These are phyloP conservation scores for Thermomyces lanuginosus DNA, from an alignment of 2,329 filamentous ascomycete genomes.

Conservation along the genomic window DNA sequence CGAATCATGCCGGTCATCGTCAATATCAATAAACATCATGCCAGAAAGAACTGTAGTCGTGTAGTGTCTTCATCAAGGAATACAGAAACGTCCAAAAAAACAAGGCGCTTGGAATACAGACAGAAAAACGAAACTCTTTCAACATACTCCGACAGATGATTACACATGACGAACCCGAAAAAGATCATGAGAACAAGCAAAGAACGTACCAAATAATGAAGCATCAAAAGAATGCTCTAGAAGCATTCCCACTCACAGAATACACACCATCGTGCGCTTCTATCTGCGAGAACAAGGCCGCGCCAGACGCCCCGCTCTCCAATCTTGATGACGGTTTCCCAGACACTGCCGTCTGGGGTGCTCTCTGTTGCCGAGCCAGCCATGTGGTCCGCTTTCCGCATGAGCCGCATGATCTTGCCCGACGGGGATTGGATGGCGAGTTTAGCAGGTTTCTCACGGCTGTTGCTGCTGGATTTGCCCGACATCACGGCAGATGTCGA, in stretches of 20 bases:
- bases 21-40: no score
- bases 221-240: no score
- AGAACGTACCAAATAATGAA: no score
- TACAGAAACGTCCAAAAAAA: no score
- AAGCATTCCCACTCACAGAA: slow-evolving; percentile 51
- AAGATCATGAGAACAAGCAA: no score
- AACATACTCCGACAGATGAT: no score
- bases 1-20: no score
- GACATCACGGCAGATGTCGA: slow-evolving; percentile 40
- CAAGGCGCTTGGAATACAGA: no score
- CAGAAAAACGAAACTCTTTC: no score
- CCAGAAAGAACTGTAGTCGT: no score
- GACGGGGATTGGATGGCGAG: slow-evolving; percentile 85
- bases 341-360: slow-evolving; percentile 37
- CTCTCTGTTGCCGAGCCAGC: slow-evolving; percentile 22
- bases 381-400: slow-evolving; percentile 32
- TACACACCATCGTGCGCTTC: slow-evolving; percentile 52
- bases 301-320: slow-evolving; percentile 47
- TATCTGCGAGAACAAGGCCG: slow-evolving; percentile 47
- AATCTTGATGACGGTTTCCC: slow-evolving; percentile 53
- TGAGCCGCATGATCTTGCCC: slow-evolving; percentile 72
- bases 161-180: no score
- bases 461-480: slow-evolving; percentile 13
- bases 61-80: no score
- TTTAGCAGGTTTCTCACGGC: slow-evolving; percentile 68